These are phyloP conservation scores for Manihot esculenta DNA, from an alignment of 441 rosid genomes.

Conservation along the genomic window DNA sequence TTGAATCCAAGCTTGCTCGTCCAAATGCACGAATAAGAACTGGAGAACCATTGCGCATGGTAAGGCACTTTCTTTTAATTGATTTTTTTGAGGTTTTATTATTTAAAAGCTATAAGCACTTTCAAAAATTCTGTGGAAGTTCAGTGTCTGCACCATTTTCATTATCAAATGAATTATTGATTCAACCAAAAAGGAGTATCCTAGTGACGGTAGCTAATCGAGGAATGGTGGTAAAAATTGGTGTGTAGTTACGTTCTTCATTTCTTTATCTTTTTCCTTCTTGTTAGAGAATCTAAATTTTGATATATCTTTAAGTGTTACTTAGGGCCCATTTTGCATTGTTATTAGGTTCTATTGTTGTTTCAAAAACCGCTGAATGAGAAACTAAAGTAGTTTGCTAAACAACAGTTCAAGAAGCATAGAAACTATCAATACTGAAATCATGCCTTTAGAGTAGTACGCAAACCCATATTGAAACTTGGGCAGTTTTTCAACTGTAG, in stretches of 20 bases:
- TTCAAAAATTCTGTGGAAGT: not conserved
- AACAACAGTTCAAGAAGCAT: too few species aligned
- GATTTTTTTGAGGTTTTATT: not conserved
- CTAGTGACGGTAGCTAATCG: not conserved
- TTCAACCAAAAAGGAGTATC: not conserved
- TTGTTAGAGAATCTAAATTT: not conserved
- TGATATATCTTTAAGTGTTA: not conserved
- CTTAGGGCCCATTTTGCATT: not conserved
- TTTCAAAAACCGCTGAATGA: too few species aligned
- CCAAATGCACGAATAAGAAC: conserved; percentile 83
- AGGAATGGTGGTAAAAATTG: not conserved
- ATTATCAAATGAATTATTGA: not conserved
- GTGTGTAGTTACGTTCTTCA: not conserved
- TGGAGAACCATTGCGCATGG: conserved; percentile 68
- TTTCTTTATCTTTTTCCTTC: not conserved
- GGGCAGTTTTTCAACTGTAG: too few species aligned
- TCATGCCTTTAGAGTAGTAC: too few species aligned
- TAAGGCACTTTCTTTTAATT: conserved; percentile 21
- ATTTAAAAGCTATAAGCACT: not conserved
- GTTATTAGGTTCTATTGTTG: too few species aligned
- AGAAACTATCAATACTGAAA: too few species aligned
- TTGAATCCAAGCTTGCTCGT: conserved; percentile 94
- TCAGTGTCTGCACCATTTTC: not conserved
- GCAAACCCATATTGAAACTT: too few species aligned
- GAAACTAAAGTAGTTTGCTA: too few species aligned